phyloP scores from a whole-genome alignment of 352 stramenopile genomes.

The Pythium catenulatum region DNA sequence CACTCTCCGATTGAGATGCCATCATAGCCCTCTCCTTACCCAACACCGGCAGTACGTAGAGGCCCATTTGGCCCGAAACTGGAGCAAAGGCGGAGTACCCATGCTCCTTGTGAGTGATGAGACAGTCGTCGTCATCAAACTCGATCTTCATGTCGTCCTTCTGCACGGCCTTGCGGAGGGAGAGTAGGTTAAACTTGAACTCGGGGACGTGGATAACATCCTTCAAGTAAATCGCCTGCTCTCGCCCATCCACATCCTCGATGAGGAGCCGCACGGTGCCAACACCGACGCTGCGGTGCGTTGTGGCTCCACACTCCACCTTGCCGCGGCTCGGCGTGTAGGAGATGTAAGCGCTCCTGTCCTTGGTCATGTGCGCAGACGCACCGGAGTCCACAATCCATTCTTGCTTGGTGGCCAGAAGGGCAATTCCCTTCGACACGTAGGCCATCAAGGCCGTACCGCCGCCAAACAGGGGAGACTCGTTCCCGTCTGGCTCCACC shows the following conservation, averaged over 20 bases:
- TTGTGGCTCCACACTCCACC: conserved; percentile 9
- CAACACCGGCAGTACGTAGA: conserved; percentile 21
- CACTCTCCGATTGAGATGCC: conserved; percentile 25
- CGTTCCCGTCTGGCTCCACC: too few relatives aligned
- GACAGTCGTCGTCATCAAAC: conserved; percentile 26
- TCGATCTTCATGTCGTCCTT: conserved; percentile 6
- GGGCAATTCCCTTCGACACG: neutral
- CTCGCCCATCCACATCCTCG: neutral
- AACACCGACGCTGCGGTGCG: conserved; percentile 6
- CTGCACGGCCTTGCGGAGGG: conserved; percentile 4
- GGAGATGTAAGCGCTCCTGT: neutral
- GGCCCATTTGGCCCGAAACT: conserved; percentile 15
- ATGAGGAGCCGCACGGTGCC: neutral
- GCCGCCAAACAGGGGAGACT: neutral
- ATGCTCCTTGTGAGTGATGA: conserved; percentile 31
- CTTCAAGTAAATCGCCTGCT: neutral
- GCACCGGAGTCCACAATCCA: conserved; percentile 24
- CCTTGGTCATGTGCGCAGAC: neutral
- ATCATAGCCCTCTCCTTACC: conserved; percentile 27
- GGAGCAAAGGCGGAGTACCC: conserved; percentile 7
- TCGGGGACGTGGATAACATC: conserved; percentile 22
- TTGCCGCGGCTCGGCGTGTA: neutral
- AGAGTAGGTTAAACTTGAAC: conserved; percentile 20
- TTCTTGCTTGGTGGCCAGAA: neutral
- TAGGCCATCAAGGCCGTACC: neutral